Conservation (phyloP, 352 stramenopile genomes). For the Paralagenidium karlingii region DNA sequence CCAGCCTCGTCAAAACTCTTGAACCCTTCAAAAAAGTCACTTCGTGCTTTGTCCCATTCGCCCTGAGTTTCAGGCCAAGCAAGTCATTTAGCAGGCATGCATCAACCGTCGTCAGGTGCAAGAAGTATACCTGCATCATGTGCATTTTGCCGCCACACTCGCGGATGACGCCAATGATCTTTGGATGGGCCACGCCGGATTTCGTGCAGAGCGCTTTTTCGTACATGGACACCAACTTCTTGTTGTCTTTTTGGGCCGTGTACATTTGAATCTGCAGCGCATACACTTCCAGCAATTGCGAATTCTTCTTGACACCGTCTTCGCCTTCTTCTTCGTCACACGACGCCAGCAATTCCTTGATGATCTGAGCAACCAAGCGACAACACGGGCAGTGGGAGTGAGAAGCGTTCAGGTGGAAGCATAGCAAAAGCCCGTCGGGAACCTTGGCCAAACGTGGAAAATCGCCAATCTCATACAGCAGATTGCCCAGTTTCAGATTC, state of each 20-base stretch:
- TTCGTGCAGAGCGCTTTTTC: conserved; percentile 85
- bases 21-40: conserved; percentile 93
- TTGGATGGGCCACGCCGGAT: conserved; percentile 81
- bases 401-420: no score
- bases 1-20: conserved; percentile 96
- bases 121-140: conserved; percentile 69
- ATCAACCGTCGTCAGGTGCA: not conserved
- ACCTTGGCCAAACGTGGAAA: conserved; percentile 62
- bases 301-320: conserved; percentile 74
- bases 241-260: conserved; percentile 87
- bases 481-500: conserved; percentile 90
- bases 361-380: conserved; percentile 20
- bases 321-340: conserved; percentile 79
- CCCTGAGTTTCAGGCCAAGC: conserved; percentile 16
- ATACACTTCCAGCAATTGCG: conserved; percentile 87
- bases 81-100: no score
- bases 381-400: not conserved
- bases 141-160: conserved; percentile 95
- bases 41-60: conserved; percentile 87
- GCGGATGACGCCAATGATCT: conserved; percentile 91
- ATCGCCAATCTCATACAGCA: conserved; percentile 80
- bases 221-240: conserved; percentile 89
- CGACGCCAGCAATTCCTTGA: conserved; percentile 76
- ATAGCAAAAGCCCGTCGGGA: no score
- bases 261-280: conserved; percentile 90